These are phyloP conservation scores for Bryoglossum gracile DNA, from an alignment of 495 filamentous ascomycete genomes.

Conservation along the genomic window DNA sequence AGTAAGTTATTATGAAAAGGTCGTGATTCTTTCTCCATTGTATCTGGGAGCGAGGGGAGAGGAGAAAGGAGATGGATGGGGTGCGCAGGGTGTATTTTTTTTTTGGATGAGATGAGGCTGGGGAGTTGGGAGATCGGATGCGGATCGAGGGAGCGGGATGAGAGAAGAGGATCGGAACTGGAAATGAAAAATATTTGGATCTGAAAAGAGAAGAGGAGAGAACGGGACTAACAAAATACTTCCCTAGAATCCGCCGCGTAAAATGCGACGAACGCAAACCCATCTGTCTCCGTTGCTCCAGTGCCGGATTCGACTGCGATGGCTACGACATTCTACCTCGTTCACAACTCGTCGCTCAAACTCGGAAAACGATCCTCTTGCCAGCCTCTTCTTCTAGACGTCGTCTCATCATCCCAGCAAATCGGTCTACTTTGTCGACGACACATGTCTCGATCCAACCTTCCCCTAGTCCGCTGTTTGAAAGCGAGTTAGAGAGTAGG, in stretches of 20 bases:
- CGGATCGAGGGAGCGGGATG: too few relatives aligned
- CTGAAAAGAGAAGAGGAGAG: background rate
- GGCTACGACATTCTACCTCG: conserved; percentile 7
- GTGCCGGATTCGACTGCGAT: conserved; percentile 10
- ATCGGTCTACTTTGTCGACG: background rate
- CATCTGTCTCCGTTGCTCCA: conserved; percentile 1
- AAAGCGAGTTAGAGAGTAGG: background rate
- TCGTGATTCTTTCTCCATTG: too few relatives aligned
- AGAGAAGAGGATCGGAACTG: too few relatives aligned
- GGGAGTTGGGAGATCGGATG: too few relatives aligned
- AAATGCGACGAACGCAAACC: conserved; percentile 23
- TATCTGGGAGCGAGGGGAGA: too few relatives aligned
- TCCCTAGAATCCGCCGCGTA: conserved; percentile 6
- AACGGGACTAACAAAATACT: background rate
- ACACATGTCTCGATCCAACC: background rate
- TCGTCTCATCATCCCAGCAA: background rate
- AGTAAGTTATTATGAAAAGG: too few relatives aligned
- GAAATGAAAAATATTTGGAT: too few relatives aligned
- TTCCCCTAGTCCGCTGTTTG: conserved; percentile 16
- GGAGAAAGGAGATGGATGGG: too few relatives aligned
- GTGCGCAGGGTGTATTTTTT: too few relatives aligned
- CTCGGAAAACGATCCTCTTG: too few relatives aligned
- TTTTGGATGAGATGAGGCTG: too few relatives aligned
- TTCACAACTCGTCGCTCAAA: background rate
- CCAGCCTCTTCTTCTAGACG: too few relatives aligned